Conservation (phyloP, 441 rosid species). For the Sinapis alba region DNA sequence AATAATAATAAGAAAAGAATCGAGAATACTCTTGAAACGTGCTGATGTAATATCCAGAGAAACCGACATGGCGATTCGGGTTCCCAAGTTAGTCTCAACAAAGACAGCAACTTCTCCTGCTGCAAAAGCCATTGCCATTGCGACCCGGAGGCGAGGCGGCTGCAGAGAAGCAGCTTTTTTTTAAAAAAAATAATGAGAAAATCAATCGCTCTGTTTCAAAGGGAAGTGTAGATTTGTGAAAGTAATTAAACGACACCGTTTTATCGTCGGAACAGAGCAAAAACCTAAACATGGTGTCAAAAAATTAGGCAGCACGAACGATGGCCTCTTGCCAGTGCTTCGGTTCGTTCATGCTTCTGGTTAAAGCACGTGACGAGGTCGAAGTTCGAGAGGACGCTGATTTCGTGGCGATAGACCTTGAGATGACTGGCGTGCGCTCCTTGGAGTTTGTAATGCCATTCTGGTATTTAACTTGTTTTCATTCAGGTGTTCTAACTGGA, state of each 20-base stretch:
- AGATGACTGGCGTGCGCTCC: constrained; percentile 94
- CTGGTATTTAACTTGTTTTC: constrained; percentile 17
- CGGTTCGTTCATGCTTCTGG: constrained; percentile 44
- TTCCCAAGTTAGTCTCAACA: constrained; percentile 55
- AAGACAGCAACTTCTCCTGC: constrained; percentile 51
- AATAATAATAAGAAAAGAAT: background rate
- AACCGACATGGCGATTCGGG: constrained; percentile 56
- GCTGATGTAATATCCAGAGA: constrained; percentile 45
- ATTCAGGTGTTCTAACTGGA: constrained; percentile 71
- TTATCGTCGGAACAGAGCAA: constrained; percentile 1
- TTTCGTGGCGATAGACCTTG: constrained; percentile 88
- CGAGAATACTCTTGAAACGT: constrained; percentile 54
- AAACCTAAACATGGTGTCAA: constrained; percentile 32
- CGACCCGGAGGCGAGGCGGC: background rate
- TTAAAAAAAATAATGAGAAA: background rate
- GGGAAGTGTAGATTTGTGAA: background rate
- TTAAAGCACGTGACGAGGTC: constrained; percentile 72
- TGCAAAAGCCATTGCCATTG: constrained; percentile 45
- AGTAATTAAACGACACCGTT: constrained; percentile 1
- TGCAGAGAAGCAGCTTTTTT: background rate
- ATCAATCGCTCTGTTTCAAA: constrained; percentile 22
- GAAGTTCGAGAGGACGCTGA: constrained; percentile 80
- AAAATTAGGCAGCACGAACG: constrained; percentile 49
- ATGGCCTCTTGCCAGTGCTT: constrained; percentile 53
- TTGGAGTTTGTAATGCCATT: constrained; percentile 49